Evolutionary conservation across 176 grass and related monocot genomes (phyloP), one percentile per base, ranked within the genome.

Genomic region (Areca catechu): DNA sequence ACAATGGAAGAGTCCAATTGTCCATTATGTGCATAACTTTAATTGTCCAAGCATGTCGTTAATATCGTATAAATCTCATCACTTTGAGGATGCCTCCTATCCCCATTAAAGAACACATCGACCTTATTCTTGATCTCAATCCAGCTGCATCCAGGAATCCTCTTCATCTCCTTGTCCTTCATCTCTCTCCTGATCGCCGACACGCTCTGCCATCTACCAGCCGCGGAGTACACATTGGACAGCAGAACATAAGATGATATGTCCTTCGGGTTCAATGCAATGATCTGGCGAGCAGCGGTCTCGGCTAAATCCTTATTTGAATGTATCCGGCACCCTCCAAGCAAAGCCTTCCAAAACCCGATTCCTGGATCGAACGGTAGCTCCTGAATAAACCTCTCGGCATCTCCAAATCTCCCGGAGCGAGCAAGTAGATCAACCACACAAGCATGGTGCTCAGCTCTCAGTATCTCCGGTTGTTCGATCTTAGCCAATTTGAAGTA

Each of bases 101-200:
- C 83, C 69, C 75, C 86, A 79, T 76, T 90, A 62, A 67, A 79
- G 67, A 96, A 96, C 59, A 96, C 82, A 84, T 90, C 74, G 28
- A 90, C 60, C 61, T 82, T 68, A 56, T 82, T 77, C 15, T 67
- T 73, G 22, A 90, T 79, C 53, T 96, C 91, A 74, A 87, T 90
- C 86, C 91, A 96, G 69, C 91, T 96, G 62, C 74, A 90, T 37
- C 91, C 91, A 22, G 83, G 85, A 75, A 83, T 87, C 67, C 77
- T 88, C 78, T 88, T 91, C 57, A 97, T 72, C n/a, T 77, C 80
- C 71, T 82, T 84, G 23, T 91, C 86, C 25, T 74, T 88, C 27
- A 97, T 88, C 53, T 85, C 79, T 22, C 80, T 88, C 66, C 92
- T 97, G 22, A 97, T 52, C 70, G 66, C 69, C 20, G 83, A 88